phyloP scores from a whole-genome alignment of 2,329 filamentous ascomycete species.

The Colletotrichum tropicale region DNA sequence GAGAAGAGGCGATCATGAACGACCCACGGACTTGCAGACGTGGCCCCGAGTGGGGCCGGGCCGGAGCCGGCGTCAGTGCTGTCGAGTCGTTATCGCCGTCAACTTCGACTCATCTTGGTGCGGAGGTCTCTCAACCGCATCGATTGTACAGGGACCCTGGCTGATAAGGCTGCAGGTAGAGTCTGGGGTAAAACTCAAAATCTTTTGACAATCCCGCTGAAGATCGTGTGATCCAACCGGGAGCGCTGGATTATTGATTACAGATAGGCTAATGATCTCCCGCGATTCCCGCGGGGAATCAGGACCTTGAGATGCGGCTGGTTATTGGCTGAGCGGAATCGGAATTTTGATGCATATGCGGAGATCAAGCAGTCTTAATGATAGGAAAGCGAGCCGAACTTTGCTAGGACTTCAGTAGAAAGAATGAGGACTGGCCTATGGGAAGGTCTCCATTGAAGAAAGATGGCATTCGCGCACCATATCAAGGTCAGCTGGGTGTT shows the following conservation, averaged over 20 bases:
- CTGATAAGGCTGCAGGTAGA: neutral
- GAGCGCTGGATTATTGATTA: neutral
- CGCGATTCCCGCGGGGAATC: neutral
- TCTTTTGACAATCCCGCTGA: neutral
- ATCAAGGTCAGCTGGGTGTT: neutral
- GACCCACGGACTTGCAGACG: too few relatives aligned
- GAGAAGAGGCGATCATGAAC: too few relatives aligned
- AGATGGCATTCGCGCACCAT: neutral
- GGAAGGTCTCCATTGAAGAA: neutral
- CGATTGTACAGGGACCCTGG: neutral
- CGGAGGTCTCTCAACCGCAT: neutral
- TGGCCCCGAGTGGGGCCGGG: neutral
- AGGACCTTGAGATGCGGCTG: rapidly evolving
- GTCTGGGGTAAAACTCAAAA: neutral
- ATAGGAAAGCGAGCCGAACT: neutral
- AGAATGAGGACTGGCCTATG: neutral
- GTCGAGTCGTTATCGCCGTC: neutral
- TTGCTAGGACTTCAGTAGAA: neutral
- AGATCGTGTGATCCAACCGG: neutral
- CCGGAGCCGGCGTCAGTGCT: neutral
- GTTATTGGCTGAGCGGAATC: neutral
- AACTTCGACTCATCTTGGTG: neutral
- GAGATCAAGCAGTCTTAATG: neutral
- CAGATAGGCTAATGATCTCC: neutral
- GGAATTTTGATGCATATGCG: neutral